Percentiles rank a stretch among this genome's conserved stretches.
Conservation (phyloP, 371 early-diverging fungal genomes). For the Dichotomocladium elegans region DNA sequence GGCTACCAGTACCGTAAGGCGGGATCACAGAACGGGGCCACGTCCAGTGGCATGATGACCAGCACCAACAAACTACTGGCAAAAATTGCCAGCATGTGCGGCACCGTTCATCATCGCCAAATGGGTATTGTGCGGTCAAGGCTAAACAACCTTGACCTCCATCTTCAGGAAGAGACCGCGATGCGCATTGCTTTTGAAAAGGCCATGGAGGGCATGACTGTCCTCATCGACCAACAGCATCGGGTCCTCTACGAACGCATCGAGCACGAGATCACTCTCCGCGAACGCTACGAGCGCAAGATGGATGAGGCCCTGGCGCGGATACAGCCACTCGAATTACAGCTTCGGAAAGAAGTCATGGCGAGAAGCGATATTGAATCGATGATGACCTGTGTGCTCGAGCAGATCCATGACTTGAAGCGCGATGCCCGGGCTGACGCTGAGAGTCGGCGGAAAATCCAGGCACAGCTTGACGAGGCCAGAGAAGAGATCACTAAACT, state of each 20-base stretch:
- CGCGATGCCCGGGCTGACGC: slow-evolving; percentile 20
- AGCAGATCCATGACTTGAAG: slow-evolving; percentile 29
- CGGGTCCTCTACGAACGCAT: slow-evolving; percentile 32
- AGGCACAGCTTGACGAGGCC: slow-evolving; percentile 19
- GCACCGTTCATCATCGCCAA: slow-evolving; percentile 2
- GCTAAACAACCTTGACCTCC: slow-evolving; percentile 18
- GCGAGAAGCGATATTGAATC: slow-evolving; percentile 32
- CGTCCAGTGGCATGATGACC: background rate
- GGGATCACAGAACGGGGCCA: slow-evolving; percentile 19
- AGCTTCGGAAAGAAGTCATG: slow-evolving; percentile 24
- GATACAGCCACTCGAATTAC: slow-evolving; percentile 29
- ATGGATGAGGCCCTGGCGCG: slow-evolving; percentile 23
- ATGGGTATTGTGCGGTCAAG: slow-evolving; percentile 18
- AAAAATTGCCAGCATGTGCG: slow-evolving; percentile 14
- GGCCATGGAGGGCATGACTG: slow-evolving; percentile 46
- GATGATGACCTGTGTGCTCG: slow-evolving; percentile 32
- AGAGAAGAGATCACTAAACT: slow-evolving; percentile 16
- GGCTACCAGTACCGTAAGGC: slow-evolving; percentile 26
- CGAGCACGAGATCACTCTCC: slow-evolving; percentile 30
- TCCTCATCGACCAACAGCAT: slow-evolving; percentile 39
- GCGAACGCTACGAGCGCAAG: slow-evolving; percentile 29
- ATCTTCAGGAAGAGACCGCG: slow-evolving; percentile 30
- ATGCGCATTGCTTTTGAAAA: slow-evolving; percentile 44
- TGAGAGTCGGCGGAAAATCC: slow-evolving; percentile 12
- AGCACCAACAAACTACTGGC: slow-evolving; percentile 11